phyloP scores from a whole-genome alignment of 2,329 filamentous ascomycete species.

The Corniculantispora saksenae region DNA sequence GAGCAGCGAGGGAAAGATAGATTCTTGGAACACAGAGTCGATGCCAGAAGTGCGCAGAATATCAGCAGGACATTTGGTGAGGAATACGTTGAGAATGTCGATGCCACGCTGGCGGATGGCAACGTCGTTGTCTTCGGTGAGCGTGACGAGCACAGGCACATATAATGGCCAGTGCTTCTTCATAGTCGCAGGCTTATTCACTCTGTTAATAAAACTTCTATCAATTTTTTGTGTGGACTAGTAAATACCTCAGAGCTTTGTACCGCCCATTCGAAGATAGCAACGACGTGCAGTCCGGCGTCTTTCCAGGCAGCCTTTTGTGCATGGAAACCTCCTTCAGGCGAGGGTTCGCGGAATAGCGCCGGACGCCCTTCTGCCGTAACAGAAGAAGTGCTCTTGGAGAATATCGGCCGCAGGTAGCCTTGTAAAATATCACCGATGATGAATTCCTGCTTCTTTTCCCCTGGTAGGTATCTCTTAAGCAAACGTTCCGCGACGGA shows the following conservation, averaged over 20 bases:
- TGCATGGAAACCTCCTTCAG: not conserved
- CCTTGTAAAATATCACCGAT: conserved; percentile 58
- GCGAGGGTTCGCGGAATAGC: conserved; percentile 23
- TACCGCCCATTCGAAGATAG: conserved; percentile 56
- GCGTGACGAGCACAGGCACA: conserved; percentile 67
- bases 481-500: conserved; percentile 36
- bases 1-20: conserved; percentile 70
- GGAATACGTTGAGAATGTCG: conserved; percentile 52
- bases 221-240: not conserved
- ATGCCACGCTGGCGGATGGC: conserved; percentile 58
- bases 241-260: conserved; percentile 46
- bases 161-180: conserved; percentile 64
- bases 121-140: conserved; percentile 64
- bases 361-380: conserved; percentile 33
- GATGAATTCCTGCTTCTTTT: conserved; percentile 41
- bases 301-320: conserved; percentile 28
- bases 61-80: conserved; percentile 52
- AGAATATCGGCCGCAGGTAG: conserved; percentile 69
- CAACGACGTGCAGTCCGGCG: conserved; percentile 23
- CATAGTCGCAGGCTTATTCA: conserved; percentile 1
- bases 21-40: conserved; percentile 66
- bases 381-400: conserved; percentile 49
- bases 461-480: conserved; percentile 25
- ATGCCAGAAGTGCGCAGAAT: conserved; percentile 66
- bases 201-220: not conserved